Conservation (phyloP, 176 grass and related monocot genomes). For the bread wheat (Triticum aestivum) region DNA sequence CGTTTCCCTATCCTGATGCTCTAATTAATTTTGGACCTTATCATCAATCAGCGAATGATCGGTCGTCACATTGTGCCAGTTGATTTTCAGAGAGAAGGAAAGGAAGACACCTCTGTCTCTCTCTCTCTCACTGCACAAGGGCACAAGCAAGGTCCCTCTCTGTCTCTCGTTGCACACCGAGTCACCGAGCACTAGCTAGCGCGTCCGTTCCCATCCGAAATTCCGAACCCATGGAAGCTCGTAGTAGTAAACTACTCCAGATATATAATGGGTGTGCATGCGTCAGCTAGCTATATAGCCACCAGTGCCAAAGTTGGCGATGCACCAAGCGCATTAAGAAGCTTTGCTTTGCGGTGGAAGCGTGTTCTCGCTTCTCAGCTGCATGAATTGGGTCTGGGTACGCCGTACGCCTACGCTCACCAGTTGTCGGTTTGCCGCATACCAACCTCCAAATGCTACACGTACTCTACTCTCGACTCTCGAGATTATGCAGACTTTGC, state of each 20-base stretch:
- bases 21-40: not conserved
- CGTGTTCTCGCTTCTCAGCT: not conserved
- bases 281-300: not conserved
- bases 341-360: not conserved
- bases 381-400: not conserved
- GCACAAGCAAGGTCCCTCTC: not conserved
- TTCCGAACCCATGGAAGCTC: conserved; percentile 24
- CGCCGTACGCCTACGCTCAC: not conserved
- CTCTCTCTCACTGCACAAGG: not conserved
- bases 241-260: not conserved
- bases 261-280: not conserved
- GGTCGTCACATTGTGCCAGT: not conserved
- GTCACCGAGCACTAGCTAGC: conserved; percentile 42
- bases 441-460: not conserved
- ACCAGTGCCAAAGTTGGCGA: conserved; percentile 2
- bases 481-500: not conserved
- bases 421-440: not conserved
- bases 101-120: not conserved
- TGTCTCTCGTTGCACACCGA: not conserved
- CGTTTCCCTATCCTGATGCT: not conserved
- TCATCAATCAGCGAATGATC: not conserved
- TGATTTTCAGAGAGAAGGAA: conserved; percentile 22
- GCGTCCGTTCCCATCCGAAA: conserved; percentile 31
- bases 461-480: not conserved
- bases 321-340: not conserved